Conservation (phyloP, 2,329 filamentous ascomycete genomes). For the Ophidiomyces ophidiicola region DNA sequence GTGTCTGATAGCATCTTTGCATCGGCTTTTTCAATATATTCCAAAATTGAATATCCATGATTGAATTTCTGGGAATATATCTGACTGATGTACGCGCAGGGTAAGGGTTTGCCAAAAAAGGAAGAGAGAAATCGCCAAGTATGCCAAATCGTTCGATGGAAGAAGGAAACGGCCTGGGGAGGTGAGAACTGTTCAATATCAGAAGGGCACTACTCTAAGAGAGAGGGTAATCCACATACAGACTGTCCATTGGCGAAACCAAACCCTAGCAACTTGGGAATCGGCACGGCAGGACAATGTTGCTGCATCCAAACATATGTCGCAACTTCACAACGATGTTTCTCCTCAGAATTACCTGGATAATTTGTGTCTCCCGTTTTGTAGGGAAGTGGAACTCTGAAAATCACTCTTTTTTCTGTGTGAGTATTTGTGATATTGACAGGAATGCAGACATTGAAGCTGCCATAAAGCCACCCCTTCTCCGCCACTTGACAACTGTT, state of each 20-base stretch:
- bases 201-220: neutral
- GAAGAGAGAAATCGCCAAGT: neutral
- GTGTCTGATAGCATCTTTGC: conserved; percentile 20
- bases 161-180: neutral
- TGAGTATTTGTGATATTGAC: conserved; percentile 9
- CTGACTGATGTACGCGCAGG: neutral
- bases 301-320: conserved; percentile 12
- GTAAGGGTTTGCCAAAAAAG: neutral
- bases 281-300: conserved; percentile 11
- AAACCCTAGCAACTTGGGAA: conserved; percentile 12
- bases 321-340: conserved; percentile 15
- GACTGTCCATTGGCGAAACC: conserved; percentile 19
- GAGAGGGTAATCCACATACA: conserved; percentile 8
- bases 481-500: conserved; percentile 9
- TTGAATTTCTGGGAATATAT: neutral
- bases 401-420: conserved; percentile 3
- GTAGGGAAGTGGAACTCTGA: conserved; percentile 12
- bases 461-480: conserved; percentile 15
- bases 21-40: conserved; percentile 16
- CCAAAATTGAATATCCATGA: conserved; percentile 17
- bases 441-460: conserved; percentile 17
- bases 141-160: conserved; percentile 1
- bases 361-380: conserved; percentile 4
- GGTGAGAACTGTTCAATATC: neutral
- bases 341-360: conserved; percentile 12